Evolutionary conservation across 2,329 filamentous ascomycete species (phyloP), one percentile per base, ranked within the genome.

Genomic region (Paracorniculantispora psalliotae): DNA sequence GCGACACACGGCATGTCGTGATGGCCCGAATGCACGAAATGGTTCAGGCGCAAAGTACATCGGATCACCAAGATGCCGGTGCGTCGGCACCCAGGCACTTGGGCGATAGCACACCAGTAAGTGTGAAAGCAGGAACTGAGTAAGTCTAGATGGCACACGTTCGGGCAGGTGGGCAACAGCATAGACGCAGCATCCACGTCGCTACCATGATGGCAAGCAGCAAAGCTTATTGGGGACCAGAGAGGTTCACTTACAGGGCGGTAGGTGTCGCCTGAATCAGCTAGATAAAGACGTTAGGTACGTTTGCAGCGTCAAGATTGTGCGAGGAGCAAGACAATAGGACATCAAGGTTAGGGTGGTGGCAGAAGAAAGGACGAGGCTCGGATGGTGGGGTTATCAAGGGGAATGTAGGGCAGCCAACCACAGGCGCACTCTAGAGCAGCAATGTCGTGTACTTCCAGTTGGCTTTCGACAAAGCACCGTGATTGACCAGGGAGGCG

Each of bases 211-310:
- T 21, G 15, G 10, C 15, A 19, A 21, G 35, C 4, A 48, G 25
- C 17, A 13, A 47, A 49, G 48, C 39, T 9, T 41, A 51, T 54
- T 25, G 21, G 54, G 54, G 58, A 54, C 52, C 58, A 55, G 57
- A 59, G 37, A 57, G 33, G 37, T 41, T 60, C 64, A 80, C 80
- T 81, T 74, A 82, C 82, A 69, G 82, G 81, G 72, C 82, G 81
- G 73, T 85, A 85, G 64, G 75, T 85, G 69, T 85, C 82, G 73
- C 80, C 80, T 67, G 80, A 79, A 68, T 85, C 82, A 72, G 82
- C 82, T 85, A 73, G 68, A 73, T 64, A 72, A 63, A 63, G 63
- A 67, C 55, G 76, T 78, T 75, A 81, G 75, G 77, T 71, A 58
- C 44, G 50, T 35, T 44, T 43, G 50, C 26, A 48, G 41, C 49